phyloP scores from a whole-genome alignment of 345 rosid genomes.

The Salix dunnii region DNA sequence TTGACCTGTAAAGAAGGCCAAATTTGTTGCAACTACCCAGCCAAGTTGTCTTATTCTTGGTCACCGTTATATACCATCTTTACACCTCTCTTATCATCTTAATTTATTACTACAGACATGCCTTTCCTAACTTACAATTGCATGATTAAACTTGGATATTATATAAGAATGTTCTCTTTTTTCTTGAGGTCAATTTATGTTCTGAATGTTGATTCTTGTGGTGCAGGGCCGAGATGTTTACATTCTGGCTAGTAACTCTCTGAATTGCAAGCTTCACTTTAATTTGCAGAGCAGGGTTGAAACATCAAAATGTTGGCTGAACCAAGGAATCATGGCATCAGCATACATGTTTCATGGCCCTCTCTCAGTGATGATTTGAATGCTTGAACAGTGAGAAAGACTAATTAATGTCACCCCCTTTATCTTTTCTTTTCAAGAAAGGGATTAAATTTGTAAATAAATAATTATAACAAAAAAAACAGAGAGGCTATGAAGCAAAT shows the following conservation, averaged over 20 bases:
- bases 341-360: background rate
- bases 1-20: background rate
- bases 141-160: background rate
- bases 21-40: background rate
- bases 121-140: background rate
- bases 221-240: constrained; percentile 97
- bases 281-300: constrained; percentile 11
- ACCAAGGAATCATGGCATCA: background rate
- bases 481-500: background rate
- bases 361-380: background rate
- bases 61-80: background rate
- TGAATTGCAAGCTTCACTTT: constrained; percentile 24
- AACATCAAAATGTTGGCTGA: background rate
- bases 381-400: background rate
- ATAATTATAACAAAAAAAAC: too few species aligned
- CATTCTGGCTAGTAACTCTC: constrained; percentile 74
- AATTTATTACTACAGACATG: background rate
- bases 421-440: background rate
- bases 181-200: constrained; percentile 3
- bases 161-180: background rate
- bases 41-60: background rate
- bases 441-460: background rate
- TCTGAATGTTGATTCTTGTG: constrained; percentile 25
- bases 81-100: background rate
- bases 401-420: background rate